Evolutionary conservation across 2,329 filamentous ascomycete genomes (phyloP).

Genomic region (Stagonosporopsis tanaceti): DNA sequence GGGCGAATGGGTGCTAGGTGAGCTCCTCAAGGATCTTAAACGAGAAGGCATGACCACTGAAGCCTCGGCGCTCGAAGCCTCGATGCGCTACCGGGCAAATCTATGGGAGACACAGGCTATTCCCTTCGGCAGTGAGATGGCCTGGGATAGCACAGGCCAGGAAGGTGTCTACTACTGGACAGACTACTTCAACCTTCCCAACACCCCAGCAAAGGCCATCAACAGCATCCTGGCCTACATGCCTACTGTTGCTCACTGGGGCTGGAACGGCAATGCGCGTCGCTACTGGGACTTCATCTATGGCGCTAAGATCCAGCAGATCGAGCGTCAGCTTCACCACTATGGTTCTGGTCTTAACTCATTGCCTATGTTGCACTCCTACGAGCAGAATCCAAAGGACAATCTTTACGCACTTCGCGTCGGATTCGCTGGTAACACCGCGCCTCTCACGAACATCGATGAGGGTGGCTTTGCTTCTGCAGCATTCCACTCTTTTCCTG

Average conservation of each 20-base stretch:
- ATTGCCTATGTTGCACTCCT: conserved; percentile 62
- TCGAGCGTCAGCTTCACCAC: conserved; percentile 65
- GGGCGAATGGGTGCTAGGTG: conserved; percentile 66
- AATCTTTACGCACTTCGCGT: conserved; percentile 60
- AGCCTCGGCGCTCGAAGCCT: conserved; percentile 52
- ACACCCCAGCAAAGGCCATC: conserved; percentile 61
- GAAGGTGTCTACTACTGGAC: conserved; percentile 69
- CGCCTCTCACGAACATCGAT: conserved; percentile 64
- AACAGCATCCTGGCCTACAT: conserved; percentile 64
- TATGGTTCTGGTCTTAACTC: conserved; percentile 68
- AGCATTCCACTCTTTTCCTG: conserved; percentile 66
- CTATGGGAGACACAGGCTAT: conserved; percentile 61
- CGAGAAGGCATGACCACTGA: conserved; percentile 56
- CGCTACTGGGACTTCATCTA: conserved; percentile 68
- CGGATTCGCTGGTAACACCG: conserved; percentile 63
- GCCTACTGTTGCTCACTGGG: conserved; percentile 68
- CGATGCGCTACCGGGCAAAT: conserved; percentile 60
- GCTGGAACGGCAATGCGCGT: conserved; percentile 68
- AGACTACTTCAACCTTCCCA: conserved; percentile 60
- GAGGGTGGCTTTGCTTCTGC: conserved; percentile 62
- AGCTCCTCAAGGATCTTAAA: conserved; percentile 61
- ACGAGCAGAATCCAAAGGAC: conserved; percentile 57
- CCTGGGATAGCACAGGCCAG: conserved; percentile 69
- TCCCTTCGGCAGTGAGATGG: conserved; percentile 68
- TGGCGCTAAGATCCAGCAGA: conserved; percentile 52